phyloP scores from a whole-genome alignment of 2,329 filamentous ascomycete species.

The Penicillium sp. region DNA sequence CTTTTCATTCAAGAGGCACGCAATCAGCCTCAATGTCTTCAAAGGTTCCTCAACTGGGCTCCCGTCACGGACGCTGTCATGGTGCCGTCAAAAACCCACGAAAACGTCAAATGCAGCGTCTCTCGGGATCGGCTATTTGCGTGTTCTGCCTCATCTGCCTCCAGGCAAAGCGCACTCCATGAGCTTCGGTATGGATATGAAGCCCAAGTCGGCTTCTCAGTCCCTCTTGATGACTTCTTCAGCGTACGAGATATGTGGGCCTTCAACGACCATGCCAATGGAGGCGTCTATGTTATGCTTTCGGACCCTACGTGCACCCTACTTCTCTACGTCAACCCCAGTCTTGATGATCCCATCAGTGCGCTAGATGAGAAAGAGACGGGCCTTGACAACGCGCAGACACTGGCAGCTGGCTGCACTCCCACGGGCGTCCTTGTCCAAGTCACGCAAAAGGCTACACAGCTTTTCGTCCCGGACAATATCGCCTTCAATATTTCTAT shows the following conservation, averaged over 20 bases:
- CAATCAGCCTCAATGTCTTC: constrained; percentile 56
- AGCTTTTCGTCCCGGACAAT: constrained; percentile 31
- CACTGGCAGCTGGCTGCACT: constrained; percentile 47
- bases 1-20: constrained; percentile 70
- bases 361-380: constrained; percentile 42
- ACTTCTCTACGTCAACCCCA: constrained; percentile 41
- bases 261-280: constrained; percentile 37
- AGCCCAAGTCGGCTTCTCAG: constrained; percentile 61
- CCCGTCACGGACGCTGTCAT: constrained; percentile 53
- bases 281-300: constrained; percentile 43
- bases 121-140: constrained; percentile 64
- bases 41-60: constrained; percentile 64
- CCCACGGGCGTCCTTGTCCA: constrained; percentile 42
- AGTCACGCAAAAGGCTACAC: constrained; percentile 43
- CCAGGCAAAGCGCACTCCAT: constrained; percentile 61
- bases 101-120: constrained; percentile 24
- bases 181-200: constrained; percentile 72
- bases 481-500: constrained; percentile 24
- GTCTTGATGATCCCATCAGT: constrained; percentile 41
- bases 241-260: constrained; percentile 49
- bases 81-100: constrained; percentile 28
- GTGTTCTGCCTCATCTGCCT: constrained; percentile 66
- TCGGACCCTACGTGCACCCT: constrained; percentile 46
- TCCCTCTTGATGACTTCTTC: constrained; percentile 43
- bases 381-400: constrained; percentile 46